Evolutionary conservation across 495 filamentous ascomycete genomes (phyloP), one percentile per base, ranked within the genome.

Genomic region (Gamarada debralockiae): DNA sequence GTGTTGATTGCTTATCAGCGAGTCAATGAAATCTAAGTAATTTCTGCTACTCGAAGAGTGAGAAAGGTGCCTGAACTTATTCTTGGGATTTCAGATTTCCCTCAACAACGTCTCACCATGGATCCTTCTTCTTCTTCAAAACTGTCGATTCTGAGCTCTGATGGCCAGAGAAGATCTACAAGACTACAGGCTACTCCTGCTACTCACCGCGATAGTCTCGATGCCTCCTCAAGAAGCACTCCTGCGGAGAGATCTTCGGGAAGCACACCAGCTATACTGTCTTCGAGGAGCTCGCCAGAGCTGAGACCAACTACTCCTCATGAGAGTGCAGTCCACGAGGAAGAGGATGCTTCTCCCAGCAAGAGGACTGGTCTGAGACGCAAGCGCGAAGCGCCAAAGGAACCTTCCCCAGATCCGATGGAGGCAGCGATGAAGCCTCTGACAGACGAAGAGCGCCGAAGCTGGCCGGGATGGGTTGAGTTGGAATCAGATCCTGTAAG

Each of bases 401-500:
- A 14, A 12, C 36, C 13, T 14, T 14, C 4, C 22, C 4, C 23
- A 7, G 52, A 55, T 33, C 27, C 41, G 48, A 21, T 49, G 0
- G 39, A 52, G 14, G 45, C 53, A 9, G 42, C 43, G 4, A 50
- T 58, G 48, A 50, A 42, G 21, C 42, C 52, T 25, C 17, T 63
- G 20, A 61, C 58, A 15, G 51, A 57, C 7, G 59, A 74, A 34
- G 77, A 81, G 48, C 67, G 66, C 7, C 57, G 63, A 12, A 69
- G 70, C 25, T 80, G 76, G 68, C 60, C 59, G 1, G 90, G 90
- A 21, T 98, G 90, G 76, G 86, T 84, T 40, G 91, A 96, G 62
- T 75, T 97, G 33, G 90, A 96, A 65, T 95, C 89, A 0, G 92
- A 98, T 50, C 93, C 93, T 2, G 90, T 91, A 70, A 65, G 79